These are phyloP conservation scores for Cadophora luteo-olivacea DNA, from an alignment of 2,329 filamentous ascomycete species.

Conservation along the genomic window DNA sequence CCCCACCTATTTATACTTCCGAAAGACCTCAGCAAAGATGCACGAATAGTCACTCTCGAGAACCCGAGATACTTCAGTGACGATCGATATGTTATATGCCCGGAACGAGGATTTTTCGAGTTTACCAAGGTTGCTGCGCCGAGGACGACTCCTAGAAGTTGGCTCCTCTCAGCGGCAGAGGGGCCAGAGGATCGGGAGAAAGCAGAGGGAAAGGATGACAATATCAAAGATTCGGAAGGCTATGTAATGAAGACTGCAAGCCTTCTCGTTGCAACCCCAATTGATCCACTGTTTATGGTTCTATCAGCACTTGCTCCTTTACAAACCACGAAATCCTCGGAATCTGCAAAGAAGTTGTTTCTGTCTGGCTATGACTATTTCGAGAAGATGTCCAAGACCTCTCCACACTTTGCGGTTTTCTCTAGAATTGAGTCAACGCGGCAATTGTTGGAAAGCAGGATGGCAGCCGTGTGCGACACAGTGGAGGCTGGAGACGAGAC, in stretches of 20 bases:
- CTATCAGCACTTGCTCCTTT: constrained; percentile 70
- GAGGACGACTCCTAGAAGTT: constrained; percentile 63
- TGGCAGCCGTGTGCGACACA: constrained; percentile 77
- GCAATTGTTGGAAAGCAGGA: constrained; percentile 65
- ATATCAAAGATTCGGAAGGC: constrained; percentile 44
- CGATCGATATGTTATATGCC: constrained; percentile 67
- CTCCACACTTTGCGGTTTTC: constrained; percentile 64
- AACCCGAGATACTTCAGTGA: constrained; percentile 63
- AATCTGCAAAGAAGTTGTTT: constrained; percentile 66
- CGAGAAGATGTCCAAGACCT: constrained; percentile 62
- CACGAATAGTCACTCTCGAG: constrained; percentile 64
- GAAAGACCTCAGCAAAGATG: constrained; percentile 56
- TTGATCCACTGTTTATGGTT: constrained; percentile 86
- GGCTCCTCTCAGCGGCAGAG: constrained; percentile 55
- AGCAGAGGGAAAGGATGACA: constrained; percentile 35
- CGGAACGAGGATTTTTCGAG: constrained; percentile 67
- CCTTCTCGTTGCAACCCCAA: constrained; percentile 81
- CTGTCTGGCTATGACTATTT: constrained; percentile 75
- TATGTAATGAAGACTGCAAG: constrained; percentile 72
- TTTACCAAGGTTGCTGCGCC: constrained; percentile 64
- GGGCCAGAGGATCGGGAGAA: constrained; percentile 30
- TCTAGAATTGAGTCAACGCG: constrained; percentile 54
- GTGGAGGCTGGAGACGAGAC: constrained; percentile 83
- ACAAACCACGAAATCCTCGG: constrained; percentile 50
- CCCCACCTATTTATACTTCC: constrained; percentile 68